A percentile compares a stretch with the other conserved stretches of the same genome.
Conservation (phyloP, 805 yeast species). For the Tetrapisispora nanseiensis region DNA sequence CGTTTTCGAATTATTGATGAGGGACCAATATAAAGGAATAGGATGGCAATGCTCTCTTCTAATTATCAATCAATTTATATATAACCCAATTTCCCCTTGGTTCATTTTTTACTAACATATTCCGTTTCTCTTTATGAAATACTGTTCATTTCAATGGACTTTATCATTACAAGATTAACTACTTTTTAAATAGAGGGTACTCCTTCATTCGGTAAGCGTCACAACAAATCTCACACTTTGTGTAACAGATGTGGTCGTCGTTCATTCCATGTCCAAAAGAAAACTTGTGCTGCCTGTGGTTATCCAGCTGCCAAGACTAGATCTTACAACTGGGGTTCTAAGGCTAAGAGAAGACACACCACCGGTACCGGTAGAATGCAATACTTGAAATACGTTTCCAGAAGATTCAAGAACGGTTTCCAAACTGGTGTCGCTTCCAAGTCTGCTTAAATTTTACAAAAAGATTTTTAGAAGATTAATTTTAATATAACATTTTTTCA, state of each 20-base stretch:
- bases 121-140: not conserved
- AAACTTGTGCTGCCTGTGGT: constrained; percentile 97
- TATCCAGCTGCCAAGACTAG: constrained; percentile 99
- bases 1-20: no score
- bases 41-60: no score
- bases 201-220: constrained; percentile 99
- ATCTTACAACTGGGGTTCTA: constrained; percentile 98
- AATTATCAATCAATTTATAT: no score
- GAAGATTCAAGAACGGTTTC: constrained; percentile 99
- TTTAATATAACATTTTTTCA: constrained; percentile 4
- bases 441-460: constrained; percentile 42
- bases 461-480: constrained; percentile 2
- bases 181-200: constrained; percentile 74
- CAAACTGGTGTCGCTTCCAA: constrained; percentile 62
- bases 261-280: constrained; percentile 98
- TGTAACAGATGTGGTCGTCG: constrained; percentile 99
- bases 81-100: no score
- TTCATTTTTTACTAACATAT: constrained; percentile 3
- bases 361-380: constrained; percentile 99
- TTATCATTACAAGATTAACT: constrained; percentile 19
- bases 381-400: constrained; percentile 91
- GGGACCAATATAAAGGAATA: no score
- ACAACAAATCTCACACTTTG: constrained; percentile 98
- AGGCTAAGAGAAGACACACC: constrained; percentile 99
- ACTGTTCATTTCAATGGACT: not conserved